Evolutionary conservation across 2,329 filamentous ascomycete species (phyloP).

Genomic region (Colletotrichum siamense): DNA sequence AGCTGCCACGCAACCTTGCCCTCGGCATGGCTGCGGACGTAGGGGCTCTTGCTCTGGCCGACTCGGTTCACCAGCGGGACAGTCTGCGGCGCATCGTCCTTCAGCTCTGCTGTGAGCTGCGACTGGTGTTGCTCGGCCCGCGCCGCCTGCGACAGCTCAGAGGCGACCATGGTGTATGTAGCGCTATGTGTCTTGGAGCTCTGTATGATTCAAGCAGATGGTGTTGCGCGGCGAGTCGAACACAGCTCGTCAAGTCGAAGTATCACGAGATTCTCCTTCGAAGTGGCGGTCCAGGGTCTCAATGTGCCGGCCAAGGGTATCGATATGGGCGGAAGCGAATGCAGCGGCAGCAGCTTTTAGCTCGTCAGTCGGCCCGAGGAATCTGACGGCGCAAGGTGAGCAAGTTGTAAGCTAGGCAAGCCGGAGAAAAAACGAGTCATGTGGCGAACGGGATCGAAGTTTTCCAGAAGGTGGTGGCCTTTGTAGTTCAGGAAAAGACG

Average conservation of each 20-base stretch:
- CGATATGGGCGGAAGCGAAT: not conserved
- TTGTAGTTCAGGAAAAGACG: not conserved
- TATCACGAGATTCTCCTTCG: not conserved
- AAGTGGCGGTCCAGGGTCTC: not conserved
- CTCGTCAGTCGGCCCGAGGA: not conserved
- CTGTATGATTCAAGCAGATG: not conserved
- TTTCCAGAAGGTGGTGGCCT: not conserved
- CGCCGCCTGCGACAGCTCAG: constrained; percentile 34
- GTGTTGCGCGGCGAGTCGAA: not conserved
- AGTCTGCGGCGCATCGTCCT: constrained; percentile 8
- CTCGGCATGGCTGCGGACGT: constrained; percentile 74
- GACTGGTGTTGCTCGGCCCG: constrained; percentile 28
- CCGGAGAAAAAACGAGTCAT: not conserved
- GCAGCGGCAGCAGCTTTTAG: not conserved
- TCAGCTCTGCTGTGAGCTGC: constrained; percentile 32
- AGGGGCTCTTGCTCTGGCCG: constrained; percentile 51
- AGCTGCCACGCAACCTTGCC: constrained; percentile 93
- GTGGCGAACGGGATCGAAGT: not conserved
- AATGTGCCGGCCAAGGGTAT: not conserved
- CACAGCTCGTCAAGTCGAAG: not conserved
- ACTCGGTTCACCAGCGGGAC: constrained; percentile 40
- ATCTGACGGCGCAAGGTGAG: not conserved
- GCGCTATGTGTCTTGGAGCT: not conserved
- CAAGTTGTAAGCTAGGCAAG: not conserved
- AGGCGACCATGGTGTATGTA: constrained; percentile 36